A percentile compares a stretch with the other conserved stretches of the same genome.
Conservation (phyloP, 345 rosid species). For the Gossypium stocksii region DNA sequence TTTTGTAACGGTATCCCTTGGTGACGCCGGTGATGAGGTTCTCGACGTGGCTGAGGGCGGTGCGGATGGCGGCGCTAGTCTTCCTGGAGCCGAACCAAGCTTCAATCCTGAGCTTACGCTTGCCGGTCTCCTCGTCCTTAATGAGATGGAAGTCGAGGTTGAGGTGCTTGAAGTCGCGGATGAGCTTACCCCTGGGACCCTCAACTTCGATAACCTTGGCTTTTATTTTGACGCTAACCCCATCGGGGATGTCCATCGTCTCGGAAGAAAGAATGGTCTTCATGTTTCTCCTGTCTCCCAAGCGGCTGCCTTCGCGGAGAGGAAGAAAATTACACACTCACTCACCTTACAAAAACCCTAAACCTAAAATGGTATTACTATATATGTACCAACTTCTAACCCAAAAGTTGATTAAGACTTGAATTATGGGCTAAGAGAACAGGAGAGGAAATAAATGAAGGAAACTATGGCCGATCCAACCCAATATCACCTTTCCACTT, state of each 20-base stretch:
- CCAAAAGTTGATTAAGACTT: not conserved
- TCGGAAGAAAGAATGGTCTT: slow-evolving; percentile 54
- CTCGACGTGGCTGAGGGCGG: slow-evolving; percentile 65
- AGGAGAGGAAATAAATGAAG: no score
- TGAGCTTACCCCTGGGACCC: slow-evolving; percentile 57
- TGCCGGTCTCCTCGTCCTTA: slow-evolving; percentile 46
- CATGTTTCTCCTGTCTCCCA: slow-evolving; percentile 23
- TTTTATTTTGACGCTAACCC: slow-evolving; percentile 41
- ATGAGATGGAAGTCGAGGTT: slow-evolving; percentile 56
- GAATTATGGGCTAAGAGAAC: not conserved
- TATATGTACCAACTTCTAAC: not conserved
- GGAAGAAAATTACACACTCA: not conserved
- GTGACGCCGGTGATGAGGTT: slow-evolving; percentile 68
- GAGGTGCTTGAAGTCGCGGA: slow-evolving; percentile 56
- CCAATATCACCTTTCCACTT: no score
- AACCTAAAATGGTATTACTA: not conserved
- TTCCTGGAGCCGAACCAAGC: slow-evolving; percentile 60
- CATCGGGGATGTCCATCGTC: slow-evolving; percentile 62
- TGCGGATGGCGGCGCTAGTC: slow-evolving; percentile 54
- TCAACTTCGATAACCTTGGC: slow-evolving; percentile 56
- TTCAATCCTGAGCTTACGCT: slow-evolving; percentile 49
- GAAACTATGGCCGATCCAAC: no score
- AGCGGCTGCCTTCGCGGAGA: not conserved
- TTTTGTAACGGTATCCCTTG: slow-evolving; percentile 70
- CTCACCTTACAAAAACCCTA: slow-evolving; percentile 1